Conservation (phyloP, 1,284 basidiomycete species). For the Heterobasidion annosum region DNA sequence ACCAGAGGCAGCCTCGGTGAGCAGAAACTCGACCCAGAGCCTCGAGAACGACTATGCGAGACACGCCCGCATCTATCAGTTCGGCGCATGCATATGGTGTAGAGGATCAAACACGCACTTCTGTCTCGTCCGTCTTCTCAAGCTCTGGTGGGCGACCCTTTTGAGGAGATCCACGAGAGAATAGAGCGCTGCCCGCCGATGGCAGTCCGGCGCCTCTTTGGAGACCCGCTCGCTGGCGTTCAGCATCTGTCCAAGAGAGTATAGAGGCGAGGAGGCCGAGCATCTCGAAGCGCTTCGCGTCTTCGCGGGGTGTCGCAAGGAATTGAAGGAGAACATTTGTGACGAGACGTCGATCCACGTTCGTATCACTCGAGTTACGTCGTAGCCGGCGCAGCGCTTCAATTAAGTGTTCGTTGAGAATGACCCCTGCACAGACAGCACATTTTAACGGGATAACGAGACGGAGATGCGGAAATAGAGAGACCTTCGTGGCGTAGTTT, state of each 20-base stretch:
- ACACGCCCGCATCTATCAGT: neutral
- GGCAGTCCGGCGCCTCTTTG: conserved; percentile 39
- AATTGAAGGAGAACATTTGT: conserved; percentile 95
- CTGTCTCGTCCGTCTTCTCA: conserved; percentile 69
- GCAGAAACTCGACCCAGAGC: conserved; percentile 91
- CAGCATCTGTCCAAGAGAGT: conserved; percentile 83
- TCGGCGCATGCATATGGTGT: neutral
- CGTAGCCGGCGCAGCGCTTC: conserved; percentile 92
- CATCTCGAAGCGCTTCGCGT: conserved; percentile 97
- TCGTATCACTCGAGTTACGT: conserved; percentile 77
- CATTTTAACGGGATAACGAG: neutral
- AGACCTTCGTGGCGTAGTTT: conserved; percentile 92
- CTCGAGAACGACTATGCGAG: conserved; percentile 80
- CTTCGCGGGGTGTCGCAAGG: conserved; percentile 82
- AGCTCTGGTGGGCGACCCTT: conserved; percentile 44
- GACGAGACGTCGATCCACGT: conserved; percentile 89
- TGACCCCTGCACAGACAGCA: conserved; percentile 55
- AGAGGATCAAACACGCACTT: conserved; percentile 34
- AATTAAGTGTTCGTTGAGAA: conserved; percentile 96
- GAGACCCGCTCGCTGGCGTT: conserved; percentile 87
- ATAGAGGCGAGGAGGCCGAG: conserved; percentile 83
- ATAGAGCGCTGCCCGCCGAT: conserved; percentile 22
- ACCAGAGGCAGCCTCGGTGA: conserved; percentile 76
- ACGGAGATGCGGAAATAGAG: conserved; percentile 9
- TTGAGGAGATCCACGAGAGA: conserved; percentile 29